Evolutionary conservation across 768 basidiomycete species (phyloP).

Genomic region (Pulveroboletus frians): DNA sequence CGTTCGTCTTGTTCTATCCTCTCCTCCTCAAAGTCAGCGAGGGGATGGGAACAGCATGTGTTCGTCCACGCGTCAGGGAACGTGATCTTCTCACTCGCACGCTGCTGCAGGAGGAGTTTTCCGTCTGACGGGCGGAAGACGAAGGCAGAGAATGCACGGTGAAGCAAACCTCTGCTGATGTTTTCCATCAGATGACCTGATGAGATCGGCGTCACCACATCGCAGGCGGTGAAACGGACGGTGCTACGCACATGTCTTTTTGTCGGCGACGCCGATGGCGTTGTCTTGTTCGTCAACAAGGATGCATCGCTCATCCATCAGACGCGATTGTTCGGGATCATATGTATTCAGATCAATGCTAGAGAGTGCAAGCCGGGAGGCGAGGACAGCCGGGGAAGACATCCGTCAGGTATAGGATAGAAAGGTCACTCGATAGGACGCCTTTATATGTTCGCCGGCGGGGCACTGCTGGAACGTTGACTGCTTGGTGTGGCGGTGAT

Average conservation of each 20-base stretch:
- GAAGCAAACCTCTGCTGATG: conserved; percentile 88
- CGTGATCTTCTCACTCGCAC: conserved; percentile 98
- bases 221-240: conserved; percentile 1
- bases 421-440: background rate
- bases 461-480: background rate
- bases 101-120: conserved; percentile 87
- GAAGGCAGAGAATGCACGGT: conserved; percentile 97
- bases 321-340: conserved; percentile 86
- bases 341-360: conserved; percentile 77
- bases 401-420: conserved; percentile 28
- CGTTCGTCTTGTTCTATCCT: conserved; percentile 70
- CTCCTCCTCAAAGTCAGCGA: conserved; percentile 86
- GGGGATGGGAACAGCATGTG: conserved; percentile 96
- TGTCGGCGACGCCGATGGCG: conserved; percentile 82
- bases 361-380: conserved; percentile 60
- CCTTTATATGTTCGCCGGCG: conserved; percentile 2
- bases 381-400: conserved; percentile 57
- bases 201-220: background rate
- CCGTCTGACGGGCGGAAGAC: conserved; percentile 94
- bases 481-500: background rate
- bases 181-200: conserved; percentile 94
- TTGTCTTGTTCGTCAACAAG: conserved; percentile 85
- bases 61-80: conserved; percentile 99
- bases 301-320: conserved; percentile 97
- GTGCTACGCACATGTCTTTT: conserved; percentile 82